These are phyloP conservation scores for Lablab purpureus DNA, from an alignment of 306 rosid genomes.

Conservation along the genomic window DNA sequence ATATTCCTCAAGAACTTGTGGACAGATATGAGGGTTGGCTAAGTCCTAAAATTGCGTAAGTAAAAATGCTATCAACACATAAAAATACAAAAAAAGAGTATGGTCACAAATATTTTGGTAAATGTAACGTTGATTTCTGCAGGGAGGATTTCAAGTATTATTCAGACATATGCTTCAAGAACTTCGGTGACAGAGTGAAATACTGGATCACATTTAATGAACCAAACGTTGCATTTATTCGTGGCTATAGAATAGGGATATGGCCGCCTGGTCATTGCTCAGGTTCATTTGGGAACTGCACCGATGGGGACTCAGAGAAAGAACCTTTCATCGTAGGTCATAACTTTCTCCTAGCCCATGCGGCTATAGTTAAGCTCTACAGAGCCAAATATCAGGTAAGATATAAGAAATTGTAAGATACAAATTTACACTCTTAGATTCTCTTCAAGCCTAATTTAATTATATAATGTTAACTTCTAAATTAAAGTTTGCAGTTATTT, in stretches of 20 bases:
- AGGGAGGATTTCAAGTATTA: conserved; percentile 61
- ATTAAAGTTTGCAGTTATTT: no score
- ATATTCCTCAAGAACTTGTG: conserved; percentile 57
- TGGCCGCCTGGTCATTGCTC: conserved; percentile 55
- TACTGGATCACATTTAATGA: conserved; percentile 68
- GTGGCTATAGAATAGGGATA: conserved; percentile 47
- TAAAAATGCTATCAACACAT: not conserved
- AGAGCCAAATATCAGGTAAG: conserved; percentile 66
- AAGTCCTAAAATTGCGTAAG: conserved; percentile 51
- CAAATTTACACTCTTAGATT: not conserved
- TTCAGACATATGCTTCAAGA: conserved; percentile 58
- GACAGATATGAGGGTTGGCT: conserved; percentile 54
- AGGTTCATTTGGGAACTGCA: conserved; percentile 62
- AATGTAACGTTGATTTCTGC: not conserved
- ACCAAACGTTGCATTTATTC: conserved; percentile 48
- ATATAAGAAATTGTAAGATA: not conserved
- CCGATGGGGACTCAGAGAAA: conserved; percentile 62
- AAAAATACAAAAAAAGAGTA: not conserved
- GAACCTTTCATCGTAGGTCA: conserved; percentile 77
- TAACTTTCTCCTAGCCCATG: conserved; percentile 69
- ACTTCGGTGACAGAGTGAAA: conserved; percentile 65
- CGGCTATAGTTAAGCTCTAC: conserved; percentile 64
- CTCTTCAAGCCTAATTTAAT: no score
- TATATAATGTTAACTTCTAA: no score
- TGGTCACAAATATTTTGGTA: not conserved